Percentiles rank a stretch among this genome's conserved stretches.
Evolutionary conservation across 2,329 filamentous ascomycete genomes (phyloP).

Genomic region (Fusarium zealandicum): DNA sequence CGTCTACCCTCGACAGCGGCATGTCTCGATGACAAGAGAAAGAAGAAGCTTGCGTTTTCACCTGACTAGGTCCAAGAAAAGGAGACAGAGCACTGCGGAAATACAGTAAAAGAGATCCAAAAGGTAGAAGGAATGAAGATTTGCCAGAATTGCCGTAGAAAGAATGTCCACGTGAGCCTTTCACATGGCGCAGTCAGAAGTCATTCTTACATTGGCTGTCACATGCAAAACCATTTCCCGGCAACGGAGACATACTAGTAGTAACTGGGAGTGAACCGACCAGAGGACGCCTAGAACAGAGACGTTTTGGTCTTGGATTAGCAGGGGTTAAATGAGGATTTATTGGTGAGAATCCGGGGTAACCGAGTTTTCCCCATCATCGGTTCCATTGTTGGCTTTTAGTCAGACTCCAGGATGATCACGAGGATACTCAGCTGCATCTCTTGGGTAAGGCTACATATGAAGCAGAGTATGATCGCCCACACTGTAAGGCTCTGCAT

Average conservation of each 20-base stretch:
- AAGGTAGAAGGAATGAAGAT: background rate
- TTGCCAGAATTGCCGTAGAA: constrained; percentile 1
- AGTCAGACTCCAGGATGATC: too few species aligned
- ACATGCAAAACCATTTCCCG: constrained; percentile 38
- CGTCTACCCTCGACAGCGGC: constrained; percentile 9
- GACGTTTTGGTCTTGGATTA: background rate
- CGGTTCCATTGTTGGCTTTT: background rate
- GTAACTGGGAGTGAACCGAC: too few species aligned
- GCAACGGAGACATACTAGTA: too few species aligned
- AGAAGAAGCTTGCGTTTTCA: background rate
- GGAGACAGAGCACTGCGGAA: background rate
- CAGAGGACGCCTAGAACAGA: background rate
- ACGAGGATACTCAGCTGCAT: too few species aligned
- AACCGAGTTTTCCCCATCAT: background rate
- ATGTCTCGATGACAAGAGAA: constrained; percentile 8
- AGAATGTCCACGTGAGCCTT: constrained; percentile 35
- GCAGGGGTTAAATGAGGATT: background rate
- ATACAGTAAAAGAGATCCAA: too few species aligned
- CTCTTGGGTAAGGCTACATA: too few species aligned
- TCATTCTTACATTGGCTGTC: constrained; percentile 32
- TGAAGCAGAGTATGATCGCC: too few species aligned
- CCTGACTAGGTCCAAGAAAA: background rate
- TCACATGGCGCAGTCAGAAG: constrained; percentile 29
- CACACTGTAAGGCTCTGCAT: too few species aligned
- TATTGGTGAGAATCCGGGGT: background rate